Evolutionary conservation across 768 basidiomycete species (phyloP), one percentile per base, ranked within the genome.

Genomic region (Lenzites betulinus): DNA sequence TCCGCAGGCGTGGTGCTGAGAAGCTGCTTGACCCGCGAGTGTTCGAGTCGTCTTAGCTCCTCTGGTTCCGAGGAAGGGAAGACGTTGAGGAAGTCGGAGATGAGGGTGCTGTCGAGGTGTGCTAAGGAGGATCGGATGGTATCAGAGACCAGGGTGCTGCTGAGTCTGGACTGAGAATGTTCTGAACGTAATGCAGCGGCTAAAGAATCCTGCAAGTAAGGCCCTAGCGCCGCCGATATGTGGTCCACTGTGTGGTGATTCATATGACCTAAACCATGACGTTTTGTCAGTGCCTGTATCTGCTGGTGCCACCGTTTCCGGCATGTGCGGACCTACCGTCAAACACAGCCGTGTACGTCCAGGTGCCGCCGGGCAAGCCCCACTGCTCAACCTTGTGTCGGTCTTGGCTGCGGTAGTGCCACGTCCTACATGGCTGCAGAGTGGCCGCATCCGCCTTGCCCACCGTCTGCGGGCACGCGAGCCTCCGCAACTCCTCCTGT

Each of bases 51-150:
- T 43, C 60, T 63, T 71, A 84, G 79, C 16, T 78, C 70, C 30
- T 77, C 76, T 30, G 85, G 75, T 13, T 87, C 63, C 6, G 84
- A 84, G 11, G 83, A 85, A 25, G 84, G 80, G 54, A 83, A 76
- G 51, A 85, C 66, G 43, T 73, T 67, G 26, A 76, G 67, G 63
- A 85, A 76, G 35, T 77, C 79, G 13, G 76, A 71, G 7, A 75
- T 76, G 36, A 85, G 76, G 13, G 69, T 65, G 46, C 76, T 68
- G 51, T 86, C 84, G 33, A 82, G 69, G 25, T 69, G 65, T 46
- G 69, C 64, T 49, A 85, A 70, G 1, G 77, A 68, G 43, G 75
- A 70, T 13, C 73, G 62, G 43, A 85, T 70, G 9, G 74, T 62
- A 30, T 74, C 70, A 47, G 79, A 79, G 62, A 79, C 73, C 44